Conservation (phyloP, 257 asterid genomes). For the Solanum piurae region DNA sequence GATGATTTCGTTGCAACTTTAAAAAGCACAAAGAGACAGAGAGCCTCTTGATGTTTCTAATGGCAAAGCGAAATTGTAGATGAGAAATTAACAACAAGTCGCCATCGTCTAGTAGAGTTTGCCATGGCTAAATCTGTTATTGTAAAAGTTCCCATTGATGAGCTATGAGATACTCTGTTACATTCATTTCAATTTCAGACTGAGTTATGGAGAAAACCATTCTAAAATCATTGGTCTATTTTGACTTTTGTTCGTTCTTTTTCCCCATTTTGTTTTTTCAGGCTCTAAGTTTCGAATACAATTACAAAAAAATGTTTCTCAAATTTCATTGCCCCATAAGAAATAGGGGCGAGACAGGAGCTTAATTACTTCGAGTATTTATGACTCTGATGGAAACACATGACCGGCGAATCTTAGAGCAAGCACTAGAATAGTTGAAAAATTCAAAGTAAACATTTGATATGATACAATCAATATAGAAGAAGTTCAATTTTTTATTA, state of each 20-base stretch:
- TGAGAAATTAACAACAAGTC: neutral
- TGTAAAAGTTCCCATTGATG: neutral
- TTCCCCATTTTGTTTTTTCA: neutral
- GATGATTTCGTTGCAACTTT: slow-evolving; percentile 37
- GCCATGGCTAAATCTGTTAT: neutral
- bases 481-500: neutral
- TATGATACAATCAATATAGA: neutral
- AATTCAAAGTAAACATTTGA: neutral
- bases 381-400: neutral
- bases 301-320: neutral
- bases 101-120: neutral
- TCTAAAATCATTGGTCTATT: neutral
- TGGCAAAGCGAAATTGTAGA: neutral
- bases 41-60: slow-evolving; percentile 10
- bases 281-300: neutral
- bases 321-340: neutral
- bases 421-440: neutral
- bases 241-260: neutral
- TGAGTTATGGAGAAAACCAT: neutral
- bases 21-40: slow-evolving; percentile 32
- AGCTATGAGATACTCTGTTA: neutral
- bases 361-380: too few species aligned
- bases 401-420: neutral
- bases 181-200: neutral
- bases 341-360: neutral